Evolutionary conservation across 177 flowering plant species (phyloP).

Genomic region (Vitis hybrid): DNA sequence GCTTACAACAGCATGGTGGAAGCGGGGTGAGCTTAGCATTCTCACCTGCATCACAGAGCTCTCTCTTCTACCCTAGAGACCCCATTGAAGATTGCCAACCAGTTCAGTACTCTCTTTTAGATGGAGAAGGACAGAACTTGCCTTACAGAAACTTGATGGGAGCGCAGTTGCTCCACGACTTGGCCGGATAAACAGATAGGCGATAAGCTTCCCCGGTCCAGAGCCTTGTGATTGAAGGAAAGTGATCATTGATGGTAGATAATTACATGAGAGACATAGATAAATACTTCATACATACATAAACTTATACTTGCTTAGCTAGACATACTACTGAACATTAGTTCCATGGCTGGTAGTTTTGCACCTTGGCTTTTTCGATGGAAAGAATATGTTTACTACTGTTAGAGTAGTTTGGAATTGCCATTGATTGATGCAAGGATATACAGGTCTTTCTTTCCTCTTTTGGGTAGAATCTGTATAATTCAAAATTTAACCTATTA

Average conservation of each 20-base stretch:
- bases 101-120: conserved; percentile 63
- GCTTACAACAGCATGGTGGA: conserved; percentile 83
- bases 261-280: conserved; percentile 8
- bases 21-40: conserved; percentile 58
- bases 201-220: not conserved
- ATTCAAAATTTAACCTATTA: not conserved
- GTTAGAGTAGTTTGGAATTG: conserved; percentile 9
- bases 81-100: conserved; percentile 65
- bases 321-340: not conserved
- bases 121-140: conserved; percentile 65
- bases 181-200: conserved; percentile 35
- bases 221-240: not conserved
- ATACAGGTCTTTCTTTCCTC: conserved; percentile 13
- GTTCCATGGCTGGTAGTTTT: conserved; percentile 11
- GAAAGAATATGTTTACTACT: conserved; percentile 11
- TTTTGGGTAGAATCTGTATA: conserved; percentile 7
- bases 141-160: conserved; percentile 87
- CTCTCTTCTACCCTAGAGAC: conserved; percentile 59
- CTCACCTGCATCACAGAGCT: conserved; percentile 47
- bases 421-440: conserved; percentile 15
- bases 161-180: conserved; percentile 82
- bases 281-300: conserved; percentile 16
- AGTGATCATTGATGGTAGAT: conserved; percentile 2
- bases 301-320: conserved; percentile 13
- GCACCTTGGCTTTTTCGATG: not conserved